A percentile compares a stretch with the other conserved stretches of the same genome.
phyloP scores from a whole-genome alignment of 805 yeast genomes.

The Candida ipomoeae region DNA sequence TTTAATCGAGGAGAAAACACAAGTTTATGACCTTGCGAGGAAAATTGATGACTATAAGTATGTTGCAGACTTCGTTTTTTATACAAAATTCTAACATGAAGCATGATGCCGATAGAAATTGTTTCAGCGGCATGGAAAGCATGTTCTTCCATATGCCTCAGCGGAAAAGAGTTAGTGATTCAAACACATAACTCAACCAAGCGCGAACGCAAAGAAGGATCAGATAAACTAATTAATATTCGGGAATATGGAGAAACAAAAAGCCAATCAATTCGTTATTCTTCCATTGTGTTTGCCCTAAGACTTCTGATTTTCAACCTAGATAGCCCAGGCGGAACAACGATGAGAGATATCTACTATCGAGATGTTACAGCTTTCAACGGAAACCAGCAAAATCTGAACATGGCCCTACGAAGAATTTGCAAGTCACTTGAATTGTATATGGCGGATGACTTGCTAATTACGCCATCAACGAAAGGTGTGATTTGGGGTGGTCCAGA shows the following conservation, averaged over 20 bases:
- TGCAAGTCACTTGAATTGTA: slow-evolving; percentile 5
- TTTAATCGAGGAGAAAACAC: not conserved
- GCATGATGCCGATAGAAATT: not conserved
- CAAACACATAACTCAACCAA: not conserved
- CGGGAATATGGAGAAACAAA: slow-evolving; percentile 12
- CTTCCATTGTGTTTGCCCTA: slow-evolving; percentile 9
- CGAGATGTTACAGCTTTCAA: slow-evolving; percentile 13
- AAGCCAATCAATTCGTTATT: slow-evolving; percentile 8
- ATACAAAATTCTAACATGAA: not conserved
- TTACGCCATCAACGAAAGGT: slow-evolving; percentile 16
- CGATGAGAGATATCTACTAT: slow-evolving; percentile 17
- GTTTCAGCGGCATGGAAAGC: not conserved
- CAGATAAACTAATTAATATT: not conserved
- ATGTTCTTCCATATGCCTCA: not conserved
- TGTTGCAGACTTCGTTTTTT: not conserved
- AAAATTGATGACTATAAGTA: not conserved
- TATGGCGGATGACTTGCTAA: slow-evolving; percentile 6
- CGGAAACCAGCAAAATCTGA: slow-evolving; percentile 14
- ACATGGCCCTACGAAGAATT: slow-evolving; percentile 6
- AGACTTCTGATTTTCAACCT: slow-evolving; percentile 9
- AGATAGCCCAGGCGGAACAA: slow-evolving; percentile 5
- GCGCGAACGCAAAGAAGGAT: not conserved
- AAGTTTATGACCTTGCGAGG: not conserved
- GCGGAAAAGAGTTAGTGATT: not conserved
- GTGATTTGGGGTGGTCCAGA: slow-evolving; percentile 13